Conservation (phyloP, 805 yeast genomes). For the Kazachstania psychrophila region DNA sequence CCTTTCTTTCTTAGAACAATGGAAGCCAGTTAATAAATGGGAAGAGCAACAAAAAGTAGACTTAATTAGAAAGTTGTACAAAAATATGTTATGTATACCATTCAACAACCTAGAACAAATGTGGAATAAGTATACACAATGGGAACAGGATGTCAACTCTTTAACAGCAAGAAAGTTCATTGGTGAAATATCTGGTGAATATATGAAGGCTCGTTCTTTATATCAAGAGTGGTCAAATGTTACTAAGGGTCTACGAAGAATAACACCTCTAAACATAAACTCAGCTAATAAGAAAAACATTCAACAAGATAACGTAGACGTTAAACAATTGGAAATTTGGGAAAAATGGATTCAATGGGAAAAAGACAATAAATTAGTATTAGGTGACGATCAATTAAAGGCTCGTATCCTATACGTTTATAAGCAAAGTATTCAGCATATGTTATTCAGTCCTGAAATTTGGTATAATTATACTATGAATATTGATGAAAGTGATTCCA, state of each 20-base stretch:
- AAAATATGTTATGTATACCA: conserved; percentile 67
- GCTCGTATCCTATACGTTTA: conserved; percentile 63
- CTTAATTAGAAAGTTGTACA: conserved; percentile 61
- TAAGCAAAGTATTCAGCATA: conserved; percentile 46
- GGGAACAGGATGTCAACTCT: conserved; percentile 71
- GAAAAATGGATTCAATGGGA: conserved; percentile 75
- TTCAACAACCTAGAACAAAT: conserved; percentile 60
- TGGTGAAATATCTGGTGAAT: conserved; percentile 71
- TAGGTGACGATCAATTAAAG: conserved; percentile 41
- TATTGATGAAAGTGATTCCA: conserved; percentile 12
- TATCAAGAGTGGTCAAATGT: conserved; percentile 59
- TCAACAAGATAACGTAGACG: conserved; percentile 15
- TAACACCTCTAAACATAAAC: conserved; percentile 20
- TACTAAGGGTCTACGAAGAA: conserved; percentile 42
- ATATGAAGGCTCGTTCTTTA: conserved; percentile 79
- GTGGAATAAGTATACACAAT: conserved; percentile 74
- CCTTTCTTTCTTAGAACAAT: conserved; percentile 61
- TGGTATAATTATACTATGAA: conserved; percentile 34
- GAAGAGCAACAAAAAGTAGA: conserved; percentile 79
- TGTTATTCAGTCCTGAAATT: conserved; percentile 29
- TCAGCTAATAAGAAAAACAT: conserved; percentile 24
- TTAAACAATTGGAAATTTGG: conserved; percentile 47
- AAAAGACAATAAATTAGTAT: conserved; percentile 53
- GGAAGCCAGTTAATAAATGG: conserved; percentile 75
- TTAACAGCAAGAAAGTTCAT: conserved; percentile 77